Conservation (phyloP, 805 yeast genomes). For the Clavispora vitiphila region DNA sequence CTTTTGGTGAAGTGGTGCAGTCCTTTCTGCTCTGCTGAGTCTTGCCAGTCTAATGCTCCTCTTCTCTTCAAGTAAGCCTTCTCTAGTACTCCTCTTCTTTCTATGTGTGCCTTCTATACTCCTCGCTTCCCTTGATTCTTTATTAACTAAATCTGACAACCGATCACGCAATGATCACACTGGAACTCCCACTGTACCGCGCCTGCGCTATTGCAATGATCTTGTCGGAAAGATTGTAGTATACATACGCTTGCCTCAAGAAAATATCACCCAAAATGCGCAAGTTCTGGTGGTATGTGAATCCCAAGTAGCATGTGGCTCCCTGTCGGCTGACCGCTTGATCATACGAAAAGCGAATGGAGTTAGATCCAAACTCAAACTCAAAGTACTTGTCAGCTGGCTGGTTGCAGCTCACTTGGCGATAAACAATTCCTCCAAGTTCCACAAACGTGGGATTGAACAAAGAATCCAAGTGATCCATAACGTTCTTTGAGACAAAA, state of each 20-base stretch:
- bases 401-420: conserved; percentile 11
- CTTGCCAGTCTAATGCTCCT: no score
- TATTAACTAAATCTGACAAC: no score
- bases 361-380: conserved; percentile 9
- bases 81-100: no score
- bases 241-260: conserved; percentile 15
- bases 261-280: conserved; percentile 14
- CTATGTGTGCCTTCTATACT: no score
- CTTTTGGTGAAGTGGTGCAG: no score
- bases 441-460: conserved; percentile 1
- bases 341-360: conserved; percentile 7
- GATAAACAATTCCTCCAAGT: conserved; percentile 2
- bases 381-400: conserved; percentile 10
- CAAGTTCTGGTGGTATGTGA: conserved; percentile 5
- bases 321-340: conserved; percentile 7
- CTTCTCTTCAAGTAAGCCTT: no score
- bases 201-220: conserved; percentile 14
- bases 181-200: conserved; percentile 5
- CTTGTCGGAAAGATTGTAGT: conserved; percentile 12
- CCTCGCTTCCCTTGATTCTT: no score
- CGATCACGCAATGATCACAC: conserved; percentile 7
- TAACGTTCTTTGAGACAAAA: conserved; percentile 5
- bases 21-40: no score
- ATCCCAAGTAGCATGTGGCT: conserved; percentile 9
- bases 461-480: conserved; percentile 5